Evolutionary conservation across 192 early-diverging fungal species (phyloP), one percentile per base, ranked within the genome.

Genomic region (Bifiguratus adelaidae): DNA sequence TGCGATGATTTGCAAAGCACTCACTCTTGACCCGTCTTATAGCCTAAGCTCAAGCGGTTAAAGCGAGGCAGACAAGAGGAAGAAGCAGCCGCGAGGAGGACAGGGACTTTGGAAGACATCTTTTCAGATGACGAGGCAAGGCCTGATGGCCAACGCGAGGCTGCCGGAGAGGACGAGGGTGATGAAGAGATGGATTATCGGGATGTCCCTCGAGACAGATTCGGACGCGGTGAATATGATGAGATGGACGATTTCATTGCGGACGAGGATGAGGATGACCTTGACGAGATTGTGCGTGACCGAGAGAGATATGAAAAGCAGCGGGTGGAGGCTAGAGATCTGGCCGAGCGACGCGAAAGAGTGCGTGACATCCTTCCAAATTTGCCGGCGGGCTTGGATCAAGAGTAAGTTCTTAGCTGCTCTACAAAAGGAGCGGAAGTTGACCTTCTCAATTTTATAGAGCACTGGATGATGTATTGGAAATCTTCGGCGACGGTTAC

Each of bases 401-500:
- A 41, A 56, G 47, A 50, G 46, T 60, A 23, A 40, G 21, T 48
- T 4, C 32, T 33, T 15, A 7, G 8, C 32, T 9, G 8, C 8
- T 33, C 32, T 33, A n/a, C 21, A 13, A 19, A 48, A 8, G 19
- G 25, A 15, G 38, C 22, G 21, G 47, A 55, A 52, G 11, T 28
- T 48, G 2, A 7, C 11, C 15, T 42, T 27, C 19, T 28, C 30
- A 4, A 22, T 30, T 9, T 40, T 58, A 41, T 59, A 79, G 74
- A 25, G 72, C 77, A 23, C 80, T 83, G 76, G 62, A 72, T 33
- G 86, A 93, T 50, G 77, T 87, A 56, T 77, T 85, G 36, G 83
- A 89, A 45, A 80, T 95, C n/a, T 95, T 97, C 69, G 94, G 91
- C 22, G 85, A 83, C 47, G 91, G 89, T 53, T 76, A 65, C n/a